Conservation (phyloP, 805 yeast species). For the Saturnispora mendoncae region DNA sequence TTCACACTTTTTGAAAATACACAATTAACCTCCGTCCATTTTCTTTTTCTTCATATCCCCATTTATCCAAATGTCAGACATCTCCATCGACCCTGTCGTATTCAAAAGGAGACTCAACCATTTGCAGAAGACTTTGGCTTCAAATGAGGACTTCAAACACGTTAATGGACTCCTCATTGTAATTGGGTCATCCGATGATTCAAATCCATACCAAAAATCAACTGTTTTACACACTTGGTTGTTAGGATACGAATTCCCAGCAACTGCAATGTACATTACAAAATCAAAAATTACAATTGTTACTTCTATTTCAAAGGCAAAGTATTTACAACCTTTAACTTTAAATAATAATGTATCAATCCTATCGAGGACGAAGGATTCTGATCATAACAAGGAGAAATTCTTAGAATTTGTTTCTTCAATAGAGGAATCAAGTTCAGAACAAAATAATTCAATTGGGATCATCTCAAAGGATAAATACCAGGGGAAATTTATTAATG, state of each 20-base stretch:
- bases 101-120: slow-evolving; percentile 47
- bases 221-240: slow-evolving; percentile 86
- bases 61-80: slow-evolving; percentile 42
- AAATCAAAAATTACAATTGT: slow-evolving; percentile 52
- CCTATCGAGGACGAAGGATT: slow-evolving; percentile 75
- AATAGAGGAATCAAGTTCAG: slow-evolving; percentile 34
- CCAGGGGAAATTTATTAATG: slow-evolving; percentile 76
- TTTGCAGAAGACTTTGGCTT: slow-evolving; percentile 29
- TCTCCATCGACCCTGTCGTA: slow-evolving; percentile 41
- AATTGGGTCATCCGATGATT: slow-evolving; percentile 80
- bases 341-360: slow-evolving; percentile 35
- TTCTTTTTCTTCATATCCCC: background rate
- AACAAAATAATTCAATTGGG: slow-evolving; percentile 43
- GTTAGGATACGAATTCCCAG: slow-evolving; percentile 92
- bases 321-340: slow-evolving; percentile 55
- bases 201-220: slow-evolving; percentile 82
- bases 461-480: slow-evolving; percentile 66
- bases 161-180: slow-evolving; percentile 52
- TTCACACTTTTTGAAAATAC: too few relatives aligned
- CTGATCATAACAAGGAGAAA: slow-evolving; percentile 59
- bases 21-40: too few relatives aligned
- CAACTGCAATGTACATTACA: slow-evolving; percentile 64
- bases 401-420: slow-evolving; percentile 49
- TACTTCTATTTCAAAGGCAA: slow-evolving; percentile 80
- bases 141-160: slow-evolving; percentile 30